A percentile compares a stretch with the other conserved stretches of the same genome.
These are phyloP conservation scores for Aspergillus quadrilineatus DNA, from an alignment of 2,329 filamentous ascomycete genomes.

Conservation along the genomic window DNA sequence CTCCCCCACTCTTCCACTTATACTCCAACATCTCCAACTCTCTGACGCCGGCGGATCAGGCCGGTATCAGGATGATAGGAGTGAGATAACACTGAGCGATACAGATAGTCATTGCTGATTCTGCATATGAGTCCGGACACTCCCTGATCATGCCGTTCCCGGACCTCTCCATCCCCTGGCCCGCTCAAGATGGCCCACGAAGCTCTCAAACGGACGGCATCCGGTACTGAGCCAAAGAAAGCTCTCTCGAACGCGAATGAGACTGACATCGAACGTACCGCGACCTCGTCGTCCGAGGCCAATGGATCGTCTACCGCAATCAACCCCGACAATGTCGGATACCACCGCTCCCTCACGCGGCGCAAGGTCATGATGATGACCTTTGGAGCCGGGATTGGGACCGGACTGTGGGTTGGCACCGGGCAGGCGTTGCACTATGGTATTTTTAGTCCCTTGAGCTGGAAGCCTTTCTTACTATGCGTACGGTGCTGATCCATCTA, in stretches of 20 bases:
- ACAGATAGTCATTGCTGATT: not conserved
- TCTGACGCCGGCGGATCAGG: not conserved
- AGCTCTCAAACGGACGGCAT: not conserved
- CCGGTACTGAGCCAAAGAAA: not conserved
- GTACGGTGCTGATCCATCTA: constrained; percentile 1
- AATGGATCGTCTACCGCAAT: constrained; percentile 1
- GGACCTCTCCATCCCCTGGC: too few relatives aligned
- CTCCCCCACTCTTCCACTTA: too few relatives aligned
- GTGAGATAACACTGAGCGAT: not conserved
- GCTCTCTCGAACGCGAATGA: not conserved
- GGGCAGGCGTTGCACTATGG: constrained; percentile 35
- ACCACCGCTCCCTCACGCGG: constrained; percentile 31
- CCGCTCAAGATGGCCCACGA: not conserved
- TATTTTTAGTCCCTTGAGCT: constrained; percentile 5
- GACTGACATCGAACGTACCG: not conserved
- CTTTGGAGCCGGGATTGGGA: constrained; percentile 38
- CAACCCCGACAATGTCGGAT: constrained; percentile 25
- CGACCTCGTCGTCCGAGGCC: constrained; percentile 3
- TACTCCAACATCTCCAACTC: not conserved
- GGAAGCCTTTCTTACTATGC: too few relatives aligned
- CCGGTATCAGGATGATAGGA: not conserved
- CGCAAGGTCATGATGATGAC: constrained; percentile 43
- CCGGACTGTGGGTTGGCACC: constrained; percentile 38
- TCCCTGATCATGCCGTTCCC: not conserved
- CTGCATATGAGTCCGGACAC: not conserved